Evolutionary conservation across 805 yeast species (phyloP), one percentile per base, ranked within the genome.

Genomic region (Metschnikowia noctiluminum): DNA sequence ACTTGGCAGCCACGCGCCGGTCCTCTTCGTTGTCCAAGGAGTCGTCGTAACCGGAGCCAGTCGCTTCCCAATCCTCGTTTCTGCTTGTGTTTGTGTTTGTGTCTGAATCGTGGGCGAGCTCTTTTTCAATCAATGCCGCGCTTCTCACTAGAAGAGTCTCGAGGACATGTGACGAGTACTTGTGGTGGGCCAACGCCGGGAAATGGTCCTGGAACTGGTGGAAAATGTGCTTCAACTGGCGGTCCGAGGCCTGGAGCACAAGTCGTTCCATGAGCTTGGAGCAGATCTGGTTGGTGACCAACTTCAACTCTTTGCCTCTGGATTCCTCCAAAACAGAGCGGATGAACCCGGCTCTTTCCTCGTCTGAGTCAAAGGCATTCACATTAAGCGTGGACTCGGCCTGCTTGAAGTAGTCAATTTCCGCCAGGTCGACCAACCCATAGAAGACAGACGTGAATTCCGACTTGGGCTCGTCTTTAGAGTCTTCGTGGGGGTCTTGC

Each of bases 201-300:
- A 88, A 85, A 55, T 86, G 86, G n/a, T 87, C 89, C 38, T 74
- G 74, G 60, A 90, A 87, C 0, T 84, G 80, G 50, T 75, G 77
- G 65, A 85, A 87, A 0, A 91, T 62, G 31, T 73, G 71, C 57
- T 83, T 82, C 50, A 89, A 66, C 63, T 89, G 95, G 11, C 67
- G 71, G 52, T 82, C 84, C 28, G 77, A 74, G 13, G 91, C 85
- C 15, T 73, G 69, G 38, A 87, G 67, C n/a, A 92, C 78, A 52
- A 92, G 70, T 62, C 99, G 76, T 67, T 92, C 99, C 74, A 94
- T 77, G 50, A 94, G 74, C 64, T 92, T 92, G 26, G 98, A 92
- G 65, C 97, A 90, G 49, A 92, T 89, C 62, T 91, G 97, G 62
- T 92, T 91, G 2, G 97, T 92, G 4, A 87, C 96, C 37, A 92